Evolutionary conservation across 1,284 basidiomycete genomes (phyloP).

Genomic region (Moesziomyces parantarcticus): DNA sequence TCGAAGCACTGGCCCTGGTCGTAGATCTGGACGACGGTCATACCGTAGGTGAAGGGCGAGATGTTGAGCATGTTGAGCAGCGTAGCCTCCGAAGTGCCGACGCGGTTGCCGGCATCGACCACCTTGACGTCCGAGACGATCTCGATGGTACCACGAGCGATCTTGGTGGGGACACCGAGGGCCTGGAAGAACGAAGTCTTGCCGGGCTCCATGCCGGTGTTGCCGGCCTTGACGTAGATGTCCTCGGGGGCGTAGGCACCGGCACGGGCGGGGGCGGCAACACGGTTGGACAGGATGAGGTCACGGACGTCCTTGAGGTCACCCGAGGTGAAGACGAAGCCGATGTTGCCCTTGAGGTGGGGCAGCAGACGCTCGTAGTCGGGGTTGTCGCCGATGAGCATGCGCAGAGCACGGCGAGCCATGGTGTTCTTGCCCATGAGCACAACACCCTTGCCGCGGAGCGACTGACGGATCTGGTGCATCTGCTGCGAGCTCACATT

Average conservation of each 20-base stretch:
- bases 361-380: slow-evolving; percentile 96
- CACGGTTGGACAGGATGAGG: slow-evolving; percentile 93
- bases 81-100: slow-evolving; percentile 96
- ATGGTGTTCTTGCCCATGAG: slow-evolving; percentile 99
- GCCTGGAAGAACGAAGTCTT: slow-evolving; percentile 92
- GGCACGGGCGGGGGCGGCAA: slow-evolving; percentile 96
- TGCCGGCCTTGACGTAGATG: slow-evolving; percentile 90
- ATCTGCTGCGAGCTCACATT: slow-evolving; percentile 99
- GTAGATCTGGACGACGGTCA: slow-evolving; percentile 79
- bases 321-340: slow-evolving; percentile 94
- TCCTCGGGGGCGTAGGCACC: slow-evolving; percentile 94
- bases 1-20: slow-evolving; percentile 75
- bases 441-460: slow-evolving; percentile 95
- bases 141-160: slow-evolving; percentile 99
- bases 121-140: slow-evolving; percentile 98
- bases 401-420: slow-evolving; percentile 96
- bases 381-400: slow-evolving; percentile 87
- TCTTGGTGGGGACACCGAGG: slow-evolving; percentile 99
- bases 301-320: slow-evolving; percentile 96
- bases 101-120: slow-evolving; percentile 88
- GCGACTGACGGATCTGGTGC: slow-evolving; percentile 95
- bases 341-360: slow-evolving; percentile 95
- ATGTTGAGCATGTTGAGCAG: slow-evolving; percentile 98
- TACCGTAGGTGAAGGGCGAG: slow-evolving; percentile 91
- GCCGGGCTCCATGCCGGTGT: slow-evolving; percentile 98